Percentiles rank a stretch among this genome's conserved stretches.
Conservation (phyloP, 148 eudicot genomes). For the Vaccinium macrocarpon region DNA sequence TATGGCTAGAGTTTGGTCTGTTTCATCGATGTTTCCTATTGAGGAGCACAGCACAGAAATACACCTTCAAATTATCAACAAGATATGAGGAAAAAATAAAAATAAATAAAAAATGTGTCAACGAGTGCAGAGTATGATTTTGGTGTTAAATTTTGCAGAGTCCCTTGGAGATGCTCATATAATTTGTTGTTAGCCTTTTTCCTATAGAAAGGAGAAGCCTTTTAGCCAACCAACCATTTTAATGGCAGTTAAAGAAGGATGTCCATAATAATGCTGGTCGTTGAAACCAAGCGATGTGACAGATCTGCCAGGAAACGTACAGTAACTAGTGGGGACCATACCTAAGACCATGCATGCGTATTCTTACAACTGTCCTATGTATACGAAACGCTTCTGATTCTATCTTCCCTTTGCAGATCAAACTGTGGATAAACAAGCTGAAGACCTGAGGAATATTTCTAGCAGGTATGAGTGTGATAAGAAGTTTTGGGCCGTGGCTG, state of each 20-base stretch:
- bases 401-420: slow-evolving; percentile 42
- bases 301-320: background rate
- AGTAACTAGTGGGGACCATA: background rate
- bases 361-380: background rate
- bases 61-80: background rate
- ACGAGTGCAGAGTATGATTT: background rate
- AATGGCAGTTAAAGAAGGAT: background rate
- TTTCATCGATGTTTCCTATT: slow-evolving; percentile 4
- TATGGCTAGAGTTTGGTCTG: background rate
- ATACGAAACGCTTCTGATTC: background rate
- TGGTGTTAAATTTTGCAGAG: background rate
- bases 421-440: slow-evolving; percentile 71
- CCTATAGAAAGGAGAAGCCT: background rate
- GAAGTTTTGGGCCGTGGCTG: slow-evolving; percentile 61
- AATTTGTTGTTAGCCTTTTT: background rate
- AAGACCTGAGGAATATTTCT: slow-evolving; percentile 50
- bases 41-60: background rate
- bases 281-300: background rate
- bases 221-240: background rate
- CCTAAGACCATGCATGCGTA: background rate
- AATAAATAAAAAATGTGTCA: background rate
- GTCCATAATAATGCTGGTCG: background rate
- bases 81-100: background rate
- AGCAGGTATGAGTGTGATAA: slow-evolving; percentile 67
- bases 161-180: background rate